Evolutionary conservation across 1,284 basidiomycete genomes (phyloP), one percentile per base, ranked within the genome.

Genomic region (Jaminaea rosea): DNA sequence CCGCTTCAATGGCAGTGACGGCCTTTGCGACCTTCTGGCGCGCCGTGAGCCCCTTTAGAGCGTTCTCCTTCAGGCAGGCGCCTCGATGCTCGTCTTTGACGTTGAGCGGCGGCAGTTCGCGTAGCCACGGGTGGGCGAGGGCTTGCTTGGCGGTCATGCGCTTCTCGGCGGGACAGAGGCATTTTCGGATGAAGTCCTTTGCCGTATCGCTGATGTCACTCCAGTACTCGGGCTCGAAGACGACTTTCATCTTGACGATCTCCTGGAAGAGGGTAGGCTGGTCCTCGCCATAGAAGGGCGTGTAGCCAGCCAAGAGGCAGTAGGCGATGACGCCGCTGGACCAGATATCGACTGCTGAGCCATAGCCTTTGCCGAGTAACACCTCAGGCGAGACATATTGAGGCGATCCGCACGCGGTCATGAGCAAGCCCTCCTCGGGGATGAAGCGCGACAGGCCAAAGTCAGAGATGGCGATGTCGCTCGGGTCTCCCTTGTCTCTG

Each of bases 341-440:
- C 72, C 72, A 73, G 26, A 72, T 59, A 42, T 73, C 72, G 28
- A 72, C 70, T 6, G 58, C 55, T 8, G 59, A 52, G 27, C 67
- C 57, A 51, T 73, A 73, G 5, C 72, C 72, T 37, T 61, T 59
- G 29, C 72, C 72, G 9, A 73, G 60, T 1, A 73, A 56, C 19
- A 73, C 67, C 50, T 73, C 72, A 2, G 72, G 72, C 10, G 70
- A 65, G 28, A 73, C 68, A 45, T 73, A 73, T 39, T 73, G 67
- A 0, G 72, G 70, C 24, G 65, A 68, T 5, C 69, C 70, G 49
- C 70, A 72, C 3, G 70, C 69, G 8, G 68, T 72, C 57, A 72
- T 62, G 36, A 73, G 55, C 4, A 71, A 55, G 5, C 63, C 65
- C 19, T 72, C 67, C 2, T 65, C 61, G 0, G 68, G 66, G 37